Evolutionary conservation across 179 eudicot species (phyloP).

Genomic region (Beta corolliflora): DNA sequence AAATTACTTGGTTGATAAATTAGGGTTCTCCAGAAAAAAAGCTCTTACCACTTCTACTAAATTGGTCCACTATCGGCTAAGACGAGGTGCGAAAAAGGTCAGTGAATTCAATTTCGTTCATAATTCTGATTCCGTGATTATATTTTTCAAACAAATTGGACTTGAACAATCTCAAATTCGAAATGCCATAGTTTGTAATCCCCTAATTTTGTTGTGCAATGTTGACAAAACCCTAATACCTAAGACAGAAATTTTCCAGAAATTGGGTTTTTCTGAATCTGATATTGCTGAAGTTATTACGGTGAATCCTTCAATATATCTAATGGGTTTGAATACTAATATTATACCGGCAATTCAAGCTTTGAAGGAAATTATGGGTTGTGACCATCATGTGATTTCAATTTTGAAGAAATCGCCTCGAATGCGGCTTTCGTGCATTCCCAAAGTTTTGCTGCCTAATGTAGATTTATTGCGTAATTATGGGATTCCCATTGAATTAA

Average conservation of each 20-base stretch:
- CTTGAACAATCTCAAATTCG: constrained; percentile 28
- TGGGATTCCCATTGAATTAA: constrained; percentile 32
- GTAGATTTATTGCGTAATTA: constrained; percentile 18
- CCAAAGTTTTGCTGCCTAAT: constrained; percentile 26
- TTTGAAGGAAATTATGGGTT: constrained; percentile 19
- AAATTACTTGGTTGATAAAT: constrained; percentile 23
- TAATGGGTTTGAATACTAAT: not conserved
- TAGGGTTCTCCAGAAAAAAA: constrained; percentile 35
- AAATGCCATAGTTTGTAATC: not conserved
- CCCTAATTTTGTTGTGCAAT: constrained; percentile 13
- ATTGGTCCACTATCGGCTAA: not conserved
- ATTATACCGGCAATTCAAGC: constrained; percentile 10
- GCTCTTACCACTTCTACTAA: constrained; percentile 19
- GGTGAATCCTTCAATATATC: not conserved
- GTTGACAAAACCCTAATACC: constrained; percentile 36
- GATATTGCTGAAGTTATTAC: constrained; percentile 10
- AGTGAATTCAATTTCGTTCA: constrained; percentile 16
- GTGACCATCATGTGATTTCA: constrained; percentile 19
- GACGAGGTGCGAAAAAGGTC: constrained; percentile 14
- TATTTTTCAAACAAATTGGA: constrained; percentile 19
- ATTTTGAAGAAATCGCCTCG: constrained; percentile 16
- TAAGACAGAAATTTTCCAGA: constrained; percentile 20
- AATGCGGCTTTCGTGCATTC: not conserved
- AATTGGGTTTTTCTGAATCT: constrained; percentile 26
- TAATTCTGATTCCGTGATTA: constrained; percentile 24